Conservation (phyloP, 2,329 filamentous ascomycete species). For the Alternaria angustiovoidea region DNA sequence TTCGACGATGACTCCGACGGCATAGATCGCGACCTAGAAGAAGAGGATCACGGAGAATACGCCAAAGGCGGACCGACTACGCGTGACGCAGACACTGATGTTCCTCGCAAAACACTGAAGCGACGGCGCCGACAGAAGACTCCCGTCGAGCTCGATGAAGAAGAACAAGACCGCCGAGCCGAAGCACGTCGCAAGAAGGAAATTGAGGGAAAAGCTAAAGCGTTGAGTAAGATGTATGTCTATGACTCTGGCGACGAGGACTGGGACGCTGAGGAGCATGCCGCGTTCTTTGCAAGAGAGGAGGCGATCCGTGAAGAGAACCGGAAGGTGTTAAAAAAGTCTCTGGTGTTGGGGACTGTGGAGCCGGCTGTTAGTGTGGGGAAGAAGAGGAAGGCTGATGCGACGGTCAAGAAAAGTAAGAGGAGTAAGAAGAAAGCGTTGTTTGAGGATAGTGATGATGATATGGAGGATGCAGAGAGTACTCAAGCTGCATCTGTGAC, state of each 20-base stretch:
- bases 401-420: conserved; percentile 31
- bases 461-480: conserved; percentile 31
- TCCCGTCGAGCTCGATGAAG: conserved; percentile 68
- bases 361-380: conserved; percentile 21
- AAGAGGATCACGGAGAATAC: conserved; percentile 67
- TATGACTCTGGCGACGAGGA: conserved; percentile 90
- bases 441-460: conserved; percentile 44
- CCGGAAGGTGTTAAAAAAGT: conserved; percentile 57
- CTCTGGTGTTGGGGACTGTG: conserved; percentile 54
- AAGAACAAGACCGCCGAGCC: conserved; percentile 66
- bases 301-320: conserved; percentile 69
- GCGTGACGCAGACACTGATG: conserved; percentile 60
- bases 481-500: conserved; percentile 40
- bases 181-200: conserved; percentile 71
- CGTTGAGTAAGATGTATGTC: conserved; percentile 86
- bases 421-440: conserved; percentile 42
- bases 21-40: conserved; percentile 62
- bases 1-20: conserved; percentile 77
- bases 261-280: conserved; percentile 76
- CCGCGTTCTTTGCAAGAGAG: conserved; percentile 80
- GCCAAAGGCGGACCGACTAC: conserved; percentile 72
- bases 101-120: conserved; percentile 63
- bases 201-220: conserved; percentile 76
- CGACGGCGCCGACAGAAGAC: conserved; percentile 65
- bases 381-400: conserved; percentile 49